Base-by-base conservation (phyloP, 768 basidiomycete genomes). In the Ramaria rubella region DNA sequence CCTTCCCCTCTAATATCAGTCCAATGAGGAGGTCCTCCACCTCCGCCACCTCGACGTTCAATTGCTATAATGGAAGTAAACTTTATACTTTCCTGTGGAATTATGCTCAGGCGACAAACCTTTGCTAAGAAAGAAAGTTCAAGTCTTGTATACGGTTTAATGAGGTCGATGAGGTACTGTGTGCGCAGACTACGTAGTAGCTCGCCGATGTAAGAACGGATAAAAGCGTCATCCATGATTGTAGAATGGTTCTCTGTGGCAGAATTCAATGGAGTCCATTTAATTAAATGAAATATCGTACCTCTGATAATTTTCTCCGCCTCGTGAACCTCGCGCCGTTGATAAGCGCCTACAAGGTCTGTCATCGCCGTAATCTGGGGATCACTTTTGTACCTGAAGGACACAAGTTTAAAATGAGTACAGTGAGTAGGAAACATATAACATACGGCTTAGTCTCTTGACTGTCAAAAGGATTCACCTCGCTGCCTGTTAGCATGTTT, bases 351-450 rank as follows among this genome's bases (percentile, higher is more conserved):
- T 15, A 99, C 96, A 24, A 99, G 79, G 64, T 90, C 90, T 1
- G 95, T 98, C 95, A 99, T 97, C 5, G 96, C 96, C 55, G 86
- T 91, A 68, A 99, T 98, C 69, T 99, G 89, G 9, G 93, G 85
- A 65, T 98, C 91, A 52, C 81, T 90, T 76, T 97, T 97, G 72
- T 96, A 95, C 57, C 91, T 93, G 60, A 21, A 30, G 14, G 15
- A 11, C 31, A 56, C 15, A 55, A 24, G 5, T n/a, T 42, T 9
- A 21, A 42, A n/a, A 42, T 12, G 19, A 36, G 42, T n/a, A n/a
- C 7, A 49, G 23, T 38, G 21, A 30, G 17, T n/a, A 42, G 4
- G 14, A 12, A 45, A 1, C 1, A 31, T 27, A n/a, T 15, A n/a
- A 73, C 81, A 67, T 67, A 97, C 82, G 96, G 96, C 68, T 99